Base-by-base conservation (phyloP, 495 filamentous ascomycete genomes). In the Penicillium paradoxum region DNA sequence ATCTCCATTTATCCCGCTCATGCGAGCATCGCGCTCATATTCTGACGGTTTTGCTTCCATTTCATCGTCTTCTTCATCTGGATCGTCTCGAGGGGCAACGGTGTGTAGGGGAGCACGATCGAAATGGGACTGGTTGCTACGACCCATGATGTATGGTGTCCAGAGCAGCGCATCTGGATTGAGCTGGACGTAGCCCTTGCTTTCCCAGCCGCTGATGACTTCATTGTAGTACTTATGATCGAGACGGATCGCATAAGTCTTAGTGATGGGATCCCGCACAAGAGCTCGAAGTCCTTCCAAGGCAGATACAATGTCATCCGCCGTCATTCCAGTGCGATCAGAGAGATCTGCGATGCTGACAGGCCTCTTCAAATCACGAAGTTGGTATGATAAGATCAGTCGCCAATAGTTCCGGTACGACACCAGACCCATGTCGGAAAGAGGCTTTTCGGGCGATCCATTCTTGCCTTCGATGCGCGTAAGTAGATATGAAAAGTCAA, bases 371-470 rank as follows among this genome's bases (percentile, higher is more conserved):
- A 86, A 81, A 53, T 87, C 69, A 0, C 79, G 69, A 6, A 95
- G 74, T 33, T 95, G 80, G 54, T 93, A 89, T 62, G 91, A 96
- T 32, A 97, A 73, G 10, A 95, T 75, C 14, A 95, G 74, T 34
- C 92, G 82, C 93, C 93, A 98, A 65, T 98, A 98, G 57, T 93
- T 96, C 15, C 95, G 84, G 63, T 98, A 98, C 2, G 91, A 96
- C 1, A 97, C 90, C 32, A 98, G 72, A 1, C 93, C 93, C 89
- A 98, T 95, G 69, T 98, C 93, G 0, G 93, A 97, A 5, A 98
- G 82, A 0, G 93, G 93, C 68, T 98, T 98, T 66, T 98, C 93
- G 2, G 93, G 93, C 0, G 93, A 97, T 6, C 93, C 93, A 3
- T 90, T 96, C 65, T 96, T 96, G 60, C 87, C 83, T 70, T 98